These are phyloP conservation scores for Prunella vulgaris DNA, from an alignment of 257 asterid genomes.

Conservation along the genomic window DNA sequence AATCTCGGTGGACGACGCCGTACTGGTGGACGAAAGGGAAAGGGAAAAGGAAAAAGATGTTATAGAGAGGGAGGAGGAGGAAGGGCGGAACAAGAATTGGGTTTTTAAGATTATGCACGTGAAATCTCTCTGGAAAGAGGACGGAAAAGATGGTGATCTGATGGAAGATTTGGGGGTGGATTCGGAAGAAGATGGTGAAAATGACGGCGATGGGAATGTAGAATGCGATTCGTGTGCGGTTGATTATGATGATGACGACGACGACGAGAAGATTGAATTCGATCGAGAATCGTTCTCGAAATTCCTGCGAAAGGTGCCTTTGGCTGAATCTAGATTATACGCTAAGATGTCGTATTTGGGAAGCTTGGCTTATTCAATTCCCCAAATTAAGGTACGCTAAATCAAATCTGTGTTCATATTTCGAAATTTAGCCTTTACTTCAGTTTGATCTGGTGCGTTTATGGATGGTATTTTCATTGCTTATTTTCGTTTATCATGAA, in stretches of 20 bases:
- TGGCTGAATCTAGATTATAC: conserved; percentile 75
- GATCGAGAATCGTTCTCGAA: conserved; percentile 71
- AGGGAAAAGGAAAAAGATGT: no score
- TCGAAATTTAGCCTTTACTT: neutral
- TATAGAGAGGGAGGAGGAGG: conserved; percentile 24
- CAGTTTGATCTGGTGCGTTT: neutral
- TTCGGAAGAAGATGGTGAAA: conserved; percentile 22
- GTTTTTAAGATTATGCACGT: conserved; percentile 69
- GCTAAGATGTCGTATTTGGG: conserved; percentile 82
- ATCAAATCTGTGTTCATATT: neutral
- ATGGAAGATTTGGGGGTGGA: conserved; percentile 29
- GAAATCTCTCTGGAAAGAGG: conserved; percentile 51
- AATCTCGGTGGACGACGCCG: conserved; percentile 57
- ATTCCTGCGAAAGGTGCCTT: conserved; percentile 67
- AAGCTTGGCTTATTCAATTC: conserved; percentile 71
- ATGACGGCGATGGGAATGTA: conserved; percentile 26
- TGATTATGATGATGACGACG: conserved; percentile 50
- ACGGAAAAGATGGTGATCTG: conserved; percentile 23
- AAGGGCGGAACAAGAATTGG: conserved; percentile 48
- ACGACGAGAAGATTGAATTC: conserved; percentile 46
- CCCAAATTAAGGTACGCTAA: conserved; percentile 70
- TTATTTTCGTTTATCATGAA: neutral
- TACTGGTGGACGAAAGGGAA: conserved; percentile 54
- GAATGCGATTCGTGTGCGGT: conserved; percentile 50
- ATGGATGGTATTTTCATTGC: neutral